Conservation (phyloP, 495 filamentous ascomycete species). For the Geopyxis carbonaria region DNA sequence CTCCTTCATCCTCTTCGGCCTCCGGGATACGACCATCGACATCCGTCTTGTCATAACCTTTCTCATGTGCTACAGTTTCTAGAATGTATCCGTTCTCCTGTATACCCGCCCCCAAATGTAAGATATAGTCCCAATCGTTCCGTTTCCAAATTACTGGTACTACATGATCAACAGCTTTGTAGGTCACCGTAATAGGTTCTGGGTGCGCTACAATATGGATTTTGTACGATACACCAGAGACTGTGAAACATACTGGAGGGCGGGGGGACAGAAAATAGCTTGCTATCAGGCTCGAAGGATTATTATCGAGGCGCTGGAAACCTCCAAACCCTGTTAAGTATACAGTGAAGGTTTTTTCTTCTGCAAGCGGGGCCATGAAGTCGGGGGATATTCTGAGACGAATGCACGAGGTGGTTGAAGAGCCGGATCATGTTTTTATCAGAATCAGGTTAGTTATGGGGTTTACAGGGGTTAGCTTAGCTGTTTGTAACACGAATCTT, state of each 20-base stretch:
- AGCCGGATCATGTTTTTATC: too few species aligned
- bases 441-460: too few species aligned
- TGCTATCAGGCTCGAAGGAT: background rate
- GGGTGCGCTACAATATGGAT: slow-evolving; percentile 1
- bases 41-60: slow-evolving; percentile 2
- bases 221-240: background rate
- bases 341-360: background rate
- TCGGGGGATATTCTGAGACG: too few species aligned
- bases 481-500: too few species aligned
- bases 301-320: slow-evolving; percentile 1
- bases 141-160: background rate
- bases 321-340: slow-evolving; percentile 3
- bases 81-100: slow-evolving; percentile 1
- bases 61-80: background rate
- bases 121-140: slow-evolving; percentile 3
- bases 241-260: background rate
- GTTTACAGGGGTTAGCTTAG: too few species aligned
- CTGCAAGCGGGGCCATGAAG: slow-evolving; percentile 5
- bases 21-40: slow-evolving; percentile 1
- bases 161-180: background rate
- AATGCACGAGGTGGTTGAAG: too few species aligned
- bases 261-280: background rate
- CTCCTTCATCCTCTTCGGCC: background rate
- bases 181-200: background rate
- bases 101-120: slow-evolving; percentile 1